Evolutionary conservation across 768 basidiomycete species (phyloP).

Genomic region (Dacryopinax spathularia): DNA sequence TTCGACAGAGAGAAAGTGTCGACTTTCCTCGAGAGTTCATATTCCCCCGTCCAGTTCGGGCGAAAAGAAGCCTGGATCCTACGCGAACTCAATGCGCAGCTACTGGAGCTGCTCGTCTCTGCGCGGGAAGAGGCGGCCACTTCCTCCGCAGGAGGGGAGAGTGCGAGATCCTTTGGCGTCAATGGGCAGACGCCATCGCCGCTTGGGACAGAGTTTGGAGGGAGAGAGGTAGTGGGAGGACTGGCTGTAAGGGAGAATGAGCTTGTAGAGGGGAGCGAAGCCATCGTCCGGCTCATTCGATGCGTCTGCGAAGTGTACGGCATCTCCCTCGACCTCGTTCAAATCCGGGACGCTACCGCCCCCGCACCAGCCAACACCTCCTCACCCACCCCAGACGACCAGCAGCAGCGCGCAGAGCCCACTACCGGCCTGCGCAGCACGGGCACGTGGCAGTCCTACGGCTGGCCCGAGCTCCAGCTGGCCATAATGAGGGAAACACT

Average conservation of each 20-base stretch:
- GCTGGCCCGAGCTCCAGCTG: slow-evolving; percentile 91
- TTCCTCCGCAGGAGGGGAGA: neutral
- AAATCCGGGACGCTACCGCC: slow-evolving; percentile 25
- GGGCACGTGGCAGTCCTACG: slow-evolving; percentile 39
- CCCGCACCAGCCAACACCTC: slow-evolving; percentile 9
- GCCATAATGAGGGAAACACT: slow-evolving; percentile 88
- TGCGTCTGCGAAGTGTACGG: slow-evolving; percentile 69
- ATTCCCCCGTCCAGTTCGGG: slow-evolving; percentile 65
- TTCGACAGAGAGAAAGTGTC: slow-evolving; percentile 60
- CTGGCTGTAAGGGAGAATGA: slow-evolving; percentile 61
- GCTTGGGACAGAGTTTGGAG: neutral
- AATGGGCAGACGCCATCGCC: neutral
- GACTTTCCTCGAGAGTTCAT: slow-evolving; percentile 57
- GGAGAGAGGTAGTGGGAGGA: neutral
- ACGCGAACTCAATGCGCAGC: slow-evolving; percentile 70
- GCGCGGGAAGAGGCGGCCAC: slow-evolving; percentile 54
- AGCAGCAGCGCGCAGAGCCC: slow-evolving; percentile 24
- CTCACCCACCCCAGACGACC: slow-evolving; percentile 15
- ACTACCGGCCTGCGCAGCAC: slow-evolving; percentile 30
- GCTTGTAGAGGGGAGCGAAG: slow-evolving; percentile 64
- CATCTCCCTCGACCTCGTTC: slow-evolving; percentile 61
- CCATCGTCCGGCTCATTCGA: slow-evolving; percentile 58
- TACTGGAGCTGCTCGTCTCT: slow-evolving; percentile 76
- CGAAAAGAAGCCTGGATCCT: slow-evolving; percentile 81
- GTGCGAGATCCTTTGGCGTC: slow-evolving; percentile 7